Percentiles rank a stretch among this genome's conserved stretches.
These are phyloP conservation scores for Solanum tarijense DNA, from an alignment of 257 asterid genomes.

Conservation along the genomic window DNA sequence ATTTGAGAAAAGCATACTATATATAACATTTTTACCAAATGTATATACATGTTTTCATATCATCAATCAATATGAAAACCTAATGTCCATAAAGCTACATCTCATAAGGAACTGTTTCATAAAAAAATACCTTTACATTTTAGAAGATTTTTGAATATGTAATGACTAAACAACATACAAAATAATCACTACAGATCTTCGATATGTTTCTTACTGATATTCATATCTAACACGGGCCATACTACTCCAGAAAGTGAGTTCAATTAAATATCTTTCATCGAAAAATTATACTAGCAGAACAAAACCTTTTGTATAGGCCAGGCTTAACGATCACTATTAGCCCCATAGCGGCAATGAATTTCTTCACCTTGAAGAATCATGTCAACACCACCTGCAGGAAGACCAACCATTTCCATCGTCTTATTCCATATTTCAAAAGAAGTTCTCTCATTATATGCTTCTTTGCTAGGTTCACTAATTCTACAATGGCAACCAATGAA, in stretches of 20 bases:
- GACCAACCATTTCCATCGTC: constrained; percentile 12
- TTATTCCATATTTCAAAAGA: constrained; percentile 5
- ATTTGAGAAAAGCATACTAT: not conserved
- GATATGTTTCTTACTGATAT: too few relatives aligned
- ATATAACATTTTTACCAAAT: too few relatives aligned
- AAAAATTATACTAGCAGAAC: not conserved
- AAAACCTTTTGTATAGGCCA: not conserved
- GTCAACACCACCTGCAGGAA: constrained; percentile 7
- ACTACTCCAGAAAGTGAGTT: not conserved
- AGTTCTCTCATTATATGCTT: not conserved
- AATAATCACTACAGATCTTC: not conserved
- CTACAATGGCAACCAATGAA: constrained; percentile 3
- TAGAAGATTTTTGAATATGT: too few relatives aligned
- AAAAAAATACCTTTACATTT: not conserved
- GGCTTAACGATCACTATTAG: not conserved
- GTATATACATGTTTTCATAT: not conserved
- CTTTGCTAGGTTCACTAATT: constrained; percentile 4
- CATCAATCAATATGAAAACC: not conserved
- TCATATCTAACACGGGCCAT: too few relatives aligned
- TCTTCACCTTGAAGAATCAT: constrained; percentile 10
- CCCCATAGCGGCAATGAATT: not conserved
- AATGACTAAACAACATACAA: too few relatives aligned
- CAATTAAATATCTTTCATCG: not conserved
- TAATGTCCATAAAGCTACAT: not conserved
- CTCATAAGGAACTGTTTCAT: not conserved